Conservation (phyloP, 2,329 filamentous ascomycete genomes). For the Scleromitrula shiraiana region DNA sequence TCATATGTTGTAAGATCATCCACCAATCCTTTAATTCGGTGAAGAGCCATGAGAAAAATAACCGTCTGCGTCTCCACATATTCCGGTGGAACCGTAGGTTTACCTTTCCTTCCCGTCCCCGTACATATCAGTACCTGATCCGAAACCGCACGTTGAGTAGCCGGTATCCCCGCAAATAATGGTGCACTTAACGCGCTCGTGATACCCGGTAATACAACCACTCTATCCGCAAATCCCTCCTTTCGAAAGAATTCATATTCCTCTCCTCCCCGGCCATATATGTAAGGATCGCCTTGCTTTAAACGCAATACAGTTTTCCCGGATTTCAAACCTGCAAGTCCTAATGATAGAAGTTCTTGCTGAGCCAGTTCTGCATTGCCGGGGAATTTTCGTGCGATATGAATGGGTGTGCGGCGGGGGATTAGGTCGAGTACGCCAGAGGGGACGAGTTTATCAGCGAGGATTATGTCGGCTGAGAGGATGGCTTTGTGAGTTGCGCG, state of each 20-base stretch:
- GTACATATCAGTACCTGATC: slow-evolving; percentile 97
- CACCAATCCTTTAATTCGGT: slow-evolving; percentile 70
- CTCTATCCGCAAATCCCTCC: slow-evolving; percentile 56
- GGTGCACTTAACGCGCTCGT: slow-evolving; percentile 83
- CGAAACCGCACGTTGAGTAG: slow-evolving; percentile 80
- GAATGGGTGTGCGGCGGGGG: slow-evolving; percentile 78
- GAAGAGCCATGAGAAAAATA: slow-evolving; percentile 91
- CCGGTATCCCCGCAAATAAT: slow-evolving; percentile 78
- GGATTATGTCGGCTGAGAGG: slow-evolving; percentile 64
- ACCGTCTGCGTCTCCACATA: slow-evolving; percentile 72
- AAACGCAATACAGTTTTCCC: slow-evolving; percentile 80
- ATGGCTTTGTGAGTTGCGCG: slow-evolving; percentile 73
- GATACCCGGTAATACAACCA: slow-evolving; percentile 76
- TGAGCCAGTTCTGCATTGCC: slow-evolving; percentile 93
- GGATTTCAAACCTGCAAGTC: slow-evolving; percentile 56
- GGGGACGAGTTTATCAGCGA: slow-evolving; percentile 81
- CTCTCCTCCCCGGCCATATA: slow-evolving; percentile 92
- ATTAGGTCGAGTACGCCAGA: slow-evolving; percentile 80
- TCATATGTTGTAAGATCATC: slow-evolving; percentile 51
- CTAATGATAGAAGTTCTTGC: slow-evolving; percentile 75
- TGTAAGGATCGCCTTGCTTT: slow-evolving; percentile 94
- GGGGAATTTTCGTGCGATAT: slow-evolving; percentile 94
- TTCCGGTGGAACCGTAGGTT: slow-evolving; percentile 69
- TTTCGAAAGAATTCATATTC: slow-evolving; percentile 77
- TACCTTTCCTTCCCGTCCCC: slow-evolving; percentile 86